Conservation (phyloP, 768 basidiomycete genomes). For the Russula griseocarnosa region DNA sequence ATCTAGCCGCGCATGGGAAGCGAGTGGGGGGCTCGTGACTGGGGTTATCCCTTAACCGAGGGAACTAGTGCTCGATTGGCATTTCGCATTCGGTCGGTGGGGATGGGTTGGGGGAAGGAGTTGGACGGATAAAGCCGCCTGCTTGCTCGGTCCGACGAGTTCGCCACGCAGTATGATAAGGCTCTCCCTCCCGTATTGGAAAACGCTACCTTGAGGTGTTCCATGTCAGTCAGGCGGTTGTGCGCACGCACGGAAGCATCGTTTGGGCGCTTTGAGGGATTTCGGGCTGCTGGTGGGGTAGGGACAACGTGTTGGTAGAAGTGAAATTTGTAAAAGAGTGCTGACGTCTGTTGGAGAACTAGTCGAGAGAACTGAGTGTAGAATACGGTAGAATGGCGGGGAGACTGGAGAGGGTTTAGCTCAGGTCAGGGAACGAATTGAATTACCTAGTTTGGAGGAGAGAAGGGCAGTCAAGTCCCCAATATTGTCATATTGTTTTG, state of each 20-base stretch:
- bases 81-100: slow-evolving; percentile 6
- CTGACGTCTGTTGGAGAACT: slow-evolving; percentile 21
- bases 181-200: background rate
- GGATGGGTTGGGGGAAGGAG: background rate
- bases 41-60: slow-evolving; percentile 25
- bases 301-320: background rate
- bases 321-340: background rate
- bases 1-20: slow-evolving; percentile 22
- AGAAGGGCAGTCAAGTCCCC: slow-evolving; percentile 8
- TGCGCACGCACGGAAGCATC: slow-evolving; percentile 24
- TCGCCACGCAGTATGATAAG: slow-evolving; percentile 19
- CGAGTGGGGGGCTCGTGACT: slow-evolving; percentile 21
- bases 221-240: slow-evolving; percentile 20
- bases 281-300: slow-evolving; percentile 4
- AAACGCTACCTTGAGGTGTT: slow-evolving; percentile 13
- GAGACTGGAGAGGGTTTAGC: background rate
- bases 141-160: slow-evolving; percentile 8
- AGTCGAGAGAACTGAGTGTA: background rate
- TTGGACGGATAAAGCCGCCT: background rate
- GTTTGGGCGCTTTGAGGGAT: slow-evolving; percentile 8
- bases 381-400: background rate
- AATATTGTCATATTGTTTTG: slow-evolving; percentile 1
- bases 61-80: slow-evolving; percentile 19
- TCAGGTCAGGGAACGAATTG: background rate
- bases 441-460: slow-evolving; percentile 12